Evolutionary conservation across 768 basidiomycete genomes (phyloP), one percentile per base, ranked within the genome.

Genomic region (Kwoniella dendrophila): DNA sequence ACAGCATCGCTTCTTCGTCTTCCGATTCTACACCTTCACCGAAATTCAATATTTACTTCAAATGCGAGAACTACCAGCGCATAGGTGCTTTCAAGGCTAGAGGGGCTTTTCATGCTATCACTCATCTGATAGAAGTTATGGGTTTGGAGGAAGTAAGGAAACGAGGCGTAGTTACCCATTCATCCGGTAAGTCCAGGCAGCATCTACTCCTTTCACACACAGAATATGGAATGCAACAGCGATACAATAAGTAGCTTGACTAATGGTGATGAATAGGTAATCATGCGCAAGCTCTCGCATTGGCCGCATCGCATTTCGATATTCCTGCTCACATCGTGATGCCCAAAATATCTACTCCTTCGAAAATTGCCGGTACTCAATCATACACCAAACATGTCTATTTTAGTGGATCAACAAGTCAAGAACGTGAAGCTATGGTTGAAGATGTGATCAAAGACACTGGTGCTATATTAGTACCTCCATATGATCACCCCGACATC

Each of bases 61-160:
- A 75, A 47, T 71, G 69, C 47, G 74, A 75, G 61, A 71, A 71
- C 55, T 43, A 54, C 3, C 70, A 75, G 43, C 40, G 63, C 10
- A 71, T 73, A 38, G 74, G 74, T 3, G 70, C 70, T 8, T 75
- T 75, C 64, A 75, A 75, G 52, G 67, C 68, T 11, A 52, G 74
- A 22, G 74, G 71, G 27, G 74, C 71, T 3, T 64, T 63, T 27
- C 69, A 69, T 63, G 66, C 69, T 33, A 44, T 75, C 16, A 56
- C 47, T 7, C 49, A 61, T 33, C 24, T 75, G 30, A 68, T 66
- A 3, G 67, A 67, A 8, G 59, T 48, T 36, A 10, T 70, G 56
- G 68, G 68, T n/a, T 2, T 66, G 44, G 64, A 64, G 20, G 64
- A 69, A 32, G 65, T 73, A 12, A 26, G 57, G 32, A 38, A 22